Percentiles rank a stretch among this genome's conserved stretches.
Evolutionary conservation across 139 green algal species (phyloP).

Genomic region (Haematococcus lacustris): DNA sequence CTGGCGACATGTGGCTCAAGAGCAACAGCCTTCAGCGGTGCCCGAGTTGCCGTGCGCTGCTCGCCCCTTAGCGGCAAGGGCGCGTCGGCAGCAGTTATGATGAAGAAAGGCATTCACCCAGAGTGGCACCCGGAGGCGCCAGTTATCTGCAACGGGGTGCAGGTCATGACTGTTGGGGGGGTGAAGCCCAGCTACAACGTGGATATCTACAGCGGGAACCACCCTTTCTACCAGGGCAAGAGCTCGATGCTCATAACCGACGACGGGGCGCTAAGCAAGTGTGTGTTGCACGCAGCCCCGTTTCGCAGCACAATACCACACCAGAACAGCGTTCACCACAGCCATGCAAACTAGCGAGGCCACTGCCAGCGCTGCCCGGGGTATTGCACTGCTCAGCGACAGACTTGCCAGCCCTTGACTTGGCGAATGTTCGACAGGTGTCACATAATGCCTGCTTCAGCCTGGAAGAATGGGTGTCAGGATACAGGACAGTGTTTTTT

Average conservation of each 20-base stretch:
- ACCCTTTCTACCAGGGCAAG: constrained; percentile 87
- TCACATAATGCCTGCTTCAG: too few relatives aligned
- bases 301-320: background rate
- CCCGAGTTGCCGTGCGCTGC: background rate
- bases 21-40: constrained; percentile 20
- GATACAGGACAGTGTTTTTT: too few relatives aligned
- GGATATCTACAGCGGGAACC: constrained; percentile 95
- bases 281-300: background rate
- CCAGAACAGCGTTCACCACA: too few relatives aligned
- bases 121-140: constrained; percentile 57
- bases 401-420: background rate
- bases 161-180: constrained; percentile 84
- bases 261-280: constrained; percentile 77
- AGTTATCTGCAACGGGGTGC: constrained; percentile 92
- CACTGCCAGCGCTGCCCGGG: background rate
- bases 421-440: too few relatives aligned
- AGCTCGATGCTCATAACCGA: constrained; percentile 62
- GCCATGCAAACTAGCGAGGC: too few relatives aligned
- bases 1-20: constrained; percentile 20
- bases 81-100: constrained; percentile 40
- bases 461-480: too few relatives aligned
- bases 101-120: constrained; percentile 65
- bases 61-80: constrained; percentile 11
- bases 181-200: constrained; percentile 85
- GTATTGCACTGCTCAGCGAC: background rate